These are phyloP conservation scores for Fallopia convolvulus DNA, from an alignment of 148 eudicot species.

Conservation along the genomic window DNA sequence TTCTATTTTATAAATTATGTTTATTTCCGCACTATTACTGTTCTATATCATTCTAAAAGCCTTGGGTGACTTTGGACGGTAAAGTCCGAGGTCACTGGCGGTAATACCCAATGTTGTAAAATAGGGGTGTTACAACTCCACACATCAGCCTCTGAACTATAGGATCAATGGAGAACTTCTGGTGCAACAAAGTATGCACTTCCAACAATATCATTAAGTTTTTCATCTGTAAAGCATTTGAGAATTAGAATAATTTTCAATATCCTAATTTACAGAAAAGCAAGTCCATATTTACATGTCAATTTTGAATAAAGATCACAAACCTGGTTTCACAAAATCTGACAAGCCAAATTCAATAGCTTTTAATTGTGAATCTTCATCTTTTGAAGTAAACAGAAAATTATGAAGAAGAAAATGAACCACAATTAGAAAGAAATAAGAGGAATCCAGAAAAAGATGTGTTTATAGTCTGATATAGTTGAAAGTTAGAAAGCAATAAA, in stretches of 20 bases:
- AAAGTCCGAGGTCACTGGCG: too few species aligned
- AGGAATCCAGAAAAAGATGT: not conserved
- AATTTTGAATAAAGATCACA: slow-evolving; percentile 16
- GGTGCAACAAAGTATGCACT: slow-evolving; percentile 98
- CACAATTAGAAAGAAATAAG: slow-evolving; percentile 18
- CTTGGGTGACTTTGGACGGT: too few species aligned
- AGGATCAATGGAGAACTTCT: slow-evolving; percentile 93
- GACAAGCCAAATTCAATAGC: slow-evolving; percentile 99
- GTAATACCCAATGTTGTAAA: too few species aligned
- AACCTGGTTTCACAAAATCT: slow-evolving; percentile 97
- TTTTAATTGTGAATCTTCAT: slow-evolving; percentile 69
- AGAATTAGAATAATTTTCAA: not conserved
- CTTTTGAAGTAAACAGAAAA: slow-evolving; percentile 78
- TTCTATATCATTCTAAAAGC: too few species aligned
- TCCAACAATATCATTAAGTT: slow-evolving; percentile 93
- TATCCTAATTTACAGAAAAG: not conserved
- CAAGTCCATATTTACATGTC: not conserved
- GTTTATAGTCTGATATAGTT: not conserved
- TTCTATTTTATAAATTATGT: too few species aligned
- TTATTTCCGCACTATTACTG: too few species aligned
- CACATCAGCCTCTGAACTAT: slow-evolving; percentile 87
- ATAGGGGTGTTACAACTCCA: too few species aligned
- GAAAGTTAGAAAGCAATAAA: not conserved
- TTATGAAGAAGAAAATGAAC: slow-evolving; percentile 35
- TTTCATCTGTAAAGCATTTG: slow-evolving; percentile 52